A percentile compares a stretch with the other conserved stretches of the same genome.
Conservation (phyloP, 208 protist genomes). For the Naegleria lovaniensis region DNA sequence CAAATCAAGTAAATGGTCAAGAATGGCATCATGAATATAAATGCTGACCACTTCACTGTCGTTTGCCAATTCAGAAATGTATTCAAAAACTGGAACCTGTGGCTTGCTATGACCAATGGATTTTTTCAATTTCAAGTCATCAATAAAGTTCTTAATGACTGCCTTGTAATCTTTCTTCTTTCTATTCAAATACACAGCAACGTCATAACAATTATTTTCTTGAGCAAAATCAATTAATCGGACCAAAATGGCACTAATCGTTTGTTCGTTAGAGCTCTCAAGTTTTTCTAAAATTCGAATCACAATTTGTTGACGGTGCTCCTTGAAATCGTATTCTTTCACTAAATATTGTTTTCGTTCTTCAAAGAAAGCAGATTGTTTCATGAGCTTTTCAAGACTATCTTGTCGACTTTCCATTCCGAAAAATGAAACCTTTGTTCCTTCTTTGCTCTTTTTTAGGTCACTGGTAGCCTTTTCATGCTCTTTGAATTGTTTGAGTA, state of each 20-base stretch:
- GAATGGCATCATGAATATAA: conserved; percentile 12
- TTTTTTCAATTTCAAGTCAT: background rate
- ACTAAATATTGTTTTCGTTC: background rate
- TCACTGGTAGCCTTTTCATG: background rate
- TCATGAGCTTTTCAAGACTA: background rate
- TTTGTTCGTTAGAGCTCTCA: background rate
- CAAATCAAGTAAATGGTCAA: background rate
- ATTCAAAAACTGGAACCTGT: background rate
- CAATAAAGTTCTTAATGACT: conserved; percentile 1
- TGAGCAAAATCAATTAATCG: background rate
- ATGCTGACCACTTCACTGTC: background rate
- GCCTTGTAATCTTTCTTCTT: conserved; percentile 6
- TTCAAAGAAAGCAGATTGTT: background rate
- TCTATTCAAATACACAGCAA: background rate
- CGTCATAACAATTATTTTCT: background rate
- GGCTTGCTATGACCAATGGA: background rate
- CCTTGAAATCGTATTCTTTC: background rate
- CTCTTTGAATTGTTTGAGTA: background rate
- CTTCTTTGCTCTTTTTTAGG: background rate
- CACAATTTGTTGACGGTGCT: background rate
- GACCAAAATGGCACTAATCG: background rate
- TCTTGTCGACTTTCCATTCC: background rate
- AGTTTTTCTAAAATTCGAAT: background rate
- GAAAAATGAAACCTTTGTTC: background rate
- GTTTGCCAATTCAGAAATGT: conserved; percentile 1